A percentile compares a stretch with the other conserved stretches of the same genome.
These are phyloP conservation scores for Hepatocystis sp. DNA, from an alignment of 169 alveolate genomes.

Conservation along the genomic window DNA sequence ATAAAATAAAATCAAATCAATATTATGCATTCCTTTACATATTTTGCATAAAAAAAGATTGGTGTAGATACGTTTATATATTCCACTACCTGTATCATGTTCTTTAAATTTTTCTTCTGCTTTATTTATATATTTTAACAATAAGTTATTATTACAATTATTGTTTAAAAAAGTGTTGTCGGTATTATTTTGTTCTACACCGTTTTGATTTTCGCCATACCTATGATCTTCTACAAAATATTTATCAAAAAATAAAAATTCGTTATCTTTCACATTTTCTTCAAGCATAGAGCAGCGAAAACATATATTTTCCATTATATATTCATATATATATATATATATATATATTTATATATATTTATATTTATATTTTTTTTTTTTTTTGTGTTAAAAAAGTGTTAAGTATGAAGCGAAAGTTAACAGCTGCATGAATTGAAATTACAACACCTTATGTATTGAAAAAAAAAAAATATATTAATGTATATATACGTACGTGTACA, in stretches of 20 bases:
- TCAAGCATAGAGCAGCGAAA: constrained; percentile 41
- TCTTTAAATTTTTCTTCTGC: neutral
- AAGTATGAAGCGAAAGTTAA: too few relatives aligned
- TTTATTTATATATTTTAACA: constrained; percentile 14
- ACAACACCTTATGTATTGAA: too few relatives aligned
- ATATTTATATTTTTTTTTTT: too few relatives aligned
- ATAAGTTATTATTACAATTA: constrained; percentile 22
- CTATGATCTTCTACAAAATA: constrained; percentile 38
- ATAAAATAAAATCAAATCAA: constrained; percentile 60
- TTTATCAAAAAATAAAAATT: constrained; percentile 31
- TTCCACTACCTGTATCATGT: too few relatives aligned
- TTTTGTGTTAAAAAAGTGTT: too few relatives aligned
- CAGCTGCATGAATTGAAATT: too few relatives aligned
- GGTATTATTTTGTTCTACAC: neutral
- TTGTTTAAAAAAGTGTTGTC: neutral
- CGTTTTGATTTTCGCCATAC: constrained; percentile 2
- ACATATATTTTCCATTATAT: constrained; percentile 27
- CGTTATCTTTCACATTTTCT: constrained; percentile 16
- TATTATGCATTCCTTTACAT: constrained; percentile 67
- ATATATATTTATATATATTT: too few relatives aligned
- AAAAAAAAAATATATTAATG: too few relatives aligned
- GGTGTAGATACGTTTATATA: constrained; percentile 25
- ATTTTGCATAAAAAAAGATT: constrained; percentile 50
- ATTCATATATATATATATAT: constrained; percentile 1
- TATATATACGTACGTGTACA: too few relatives aligned